Base-by-base conservation (phyloP, 2,329 filamentous ascomycete genomes). In the Fusarium sp. region DNA sequence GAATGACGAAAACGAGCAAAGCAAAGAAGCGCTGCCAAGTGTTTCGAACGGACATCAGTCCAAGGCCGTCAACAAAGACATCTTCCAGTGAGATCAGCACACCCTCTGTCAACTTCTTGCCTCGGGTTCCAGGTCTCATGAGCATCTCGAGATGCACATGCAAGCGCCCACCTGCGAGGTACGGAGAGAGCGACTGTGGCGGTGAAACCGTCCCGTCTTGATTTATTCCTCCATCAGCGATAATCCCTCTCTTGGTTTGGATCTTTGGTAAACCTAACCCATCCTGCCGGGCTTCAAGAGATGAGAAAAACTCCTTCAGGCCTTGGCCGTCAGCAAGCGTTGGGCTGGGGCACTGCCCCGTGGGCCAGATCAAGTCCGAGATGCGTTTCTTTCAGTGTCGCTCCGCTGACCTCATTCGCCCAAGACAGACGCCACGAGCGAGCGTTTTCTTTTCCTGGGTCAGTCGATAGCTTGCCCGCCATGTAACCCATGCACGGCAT, bases 51-150 rank as follows among this genome's bases (percentile, higher is more conserved):
- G 68, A 62, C 61, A 69, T 61, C 57, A 29, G 27, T 27, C 22
- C 29, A 64, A 57, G 44, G 59, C 71, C 36, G 29, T 59, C 65
- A 46, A 51, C 44, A 29, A 49, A 49, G 44, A 31, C 57, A 53
- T 33, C 64, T 62, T 57, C 33, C 38, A 33, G 31, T 49, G 7
- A 44, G 49, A 17, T 42, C 61, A 61, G 20, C 68, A 74, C 71
- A 73, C 71, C 71, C 44, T 62, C 62, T 20, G 27, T 69, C 57
- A 61, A 71, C 60, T 55, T 74, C 64, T 66, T 72, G 61, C 71
- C 71, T 74, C 71, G 71, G 71, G 69, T 44, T 61, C 38, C 62
- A 75, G 64, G 73, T 76, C 71, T 71, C 64, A 75, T 74, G 71
- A 74, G 71, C 71, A 64, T 65, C 57, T 73, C 62, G 38, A 51